Conservation (phyloP, 148 eudicot species). For the Chenopodium formosanum region DNA sequence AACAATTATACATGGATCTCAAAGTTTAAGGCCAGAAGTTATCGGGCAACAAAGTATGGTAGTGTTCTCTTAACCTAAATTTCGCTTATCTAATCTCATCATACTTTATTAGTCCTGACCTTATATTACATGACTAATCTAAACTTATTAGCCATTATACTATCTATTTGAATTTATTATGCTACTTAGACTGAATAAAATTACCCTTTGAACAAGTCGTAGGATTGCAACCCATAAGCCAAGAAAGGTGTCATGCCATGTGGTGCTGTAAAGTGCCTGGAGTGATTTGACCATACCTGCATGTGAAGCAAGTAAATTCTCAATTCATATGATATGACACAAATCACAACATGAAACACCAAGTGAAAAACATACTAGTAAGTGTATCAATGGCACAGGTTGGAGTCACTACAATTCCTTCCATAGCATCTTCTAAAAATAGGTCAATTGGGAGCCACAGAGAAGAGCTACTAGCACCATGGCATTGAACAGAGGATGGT, state of each 20-base stretch:
- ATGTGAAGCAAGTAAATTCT: constrained; percentile 6
- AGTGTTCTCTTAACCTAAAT: too few relatives aligned
- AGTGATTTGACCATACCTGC: constrained; percentile 78
- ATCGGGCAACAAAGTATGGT: constrained; percentile 1
- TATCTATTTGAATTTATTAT: neutral
- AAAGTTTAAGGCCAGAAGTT: neutral
- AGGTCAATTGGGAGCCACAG: constrained; percentile 90
- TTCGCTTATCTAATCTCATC: too few relatives aligned
- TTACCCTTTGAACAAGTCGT: constrained; percentile 94
- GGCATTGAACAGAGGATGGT: constrained; percentile 57
- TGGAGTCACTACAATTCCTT: constrained; percentile 61
- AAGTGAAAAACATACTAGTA: constrained; percentile 47
- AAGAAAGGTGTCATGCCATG: constrained; percentile 87
- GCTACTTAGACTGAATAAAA: constrained; percentile 21
- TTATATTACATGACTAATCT: too few relatives aligned
- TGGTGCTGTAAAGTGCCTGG: constrained; percentile 67
- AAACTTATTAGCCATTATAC: too few relatives aligned
- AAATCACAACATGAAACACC: constrained; percentile 5
- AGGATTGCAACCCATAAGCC: constrained; percentile 85
- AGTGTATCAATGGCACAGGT: constrained; percentile 85
- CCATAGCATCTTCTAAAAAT: constrained; percentile 91
- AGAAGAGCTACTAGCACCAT: constrained; percentile 61
- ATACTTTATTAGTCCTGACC: too few relatives aligned
- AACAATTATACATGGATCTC: neutral
- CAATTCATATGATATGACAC: neutral